Evolutionary conservation across 352 stramenopile species (phyloP).

Genomic region (Pythium diclinum): DNA sequence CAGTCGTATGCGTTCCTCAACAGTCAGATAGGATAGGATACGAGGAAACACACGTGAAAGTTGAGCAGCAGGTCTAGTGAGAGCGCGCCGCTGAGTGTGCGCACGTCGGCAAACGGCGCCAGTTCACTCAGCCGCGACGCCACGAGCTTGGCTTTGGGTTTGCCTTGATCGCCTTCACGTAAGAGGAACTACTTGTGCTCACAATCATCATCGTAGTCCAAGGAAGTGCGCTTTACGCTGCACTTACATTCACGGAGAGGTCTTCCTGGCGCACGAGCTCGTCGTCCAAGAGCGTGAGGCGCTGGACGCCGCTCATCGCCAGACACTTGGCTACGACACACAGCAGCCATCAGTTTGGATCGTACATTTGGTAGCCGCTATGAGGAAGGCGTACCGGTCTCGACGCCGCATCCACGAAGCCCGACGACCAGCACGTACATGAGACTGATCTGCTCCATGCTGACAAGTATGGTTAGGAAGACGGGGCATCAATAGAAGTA

Average conservation of each 20-base stretch:
- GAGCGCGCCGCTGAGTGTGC: conserved; percentile 31
- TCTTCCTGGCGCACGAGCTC: conserved; percentile 41
- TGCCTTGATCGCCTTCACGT: conserved; percentile 30
- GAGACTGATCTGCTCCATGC: conserved; percentile 39
- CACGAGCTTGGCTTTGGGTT: conserved; percentile 33
- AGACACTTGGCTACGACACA: conserved; percentile 34
- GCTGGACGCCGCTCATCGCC: conserved; percentile 32
- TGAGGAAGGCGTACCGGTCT: conserved; percentile 29
- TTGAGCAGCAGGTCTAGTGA: conserved; percentile 41
- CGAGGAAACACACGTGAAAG: conserved; percentile 31
- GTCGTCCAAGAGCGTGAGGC: conserved; percentile 44
- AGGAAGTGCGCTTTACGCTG: background rate
- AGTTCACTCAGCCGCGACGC: conserved; percentile 31
- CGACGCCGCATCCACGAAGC: conserved; percentile 38
- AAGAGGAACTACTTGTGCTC: conserved; percentile 30
- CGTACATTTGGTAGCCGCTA: no score
- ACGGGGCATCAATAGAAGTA: no score
- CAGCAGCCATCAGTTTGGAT: background rate
- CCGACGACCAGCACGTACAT: conserved; percentile 48
- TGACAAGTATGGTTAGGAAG: conserved; percentile 6
- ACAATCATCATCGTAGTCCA: background rate
- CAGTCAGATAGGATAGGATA: no score
- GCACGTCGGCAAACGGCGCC: conserved; percentile 29
- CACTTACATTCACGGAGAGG: conserved; percentile 24
- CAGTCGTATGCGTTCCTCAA: background rate